These are phyloP conservation scores for Stenogyne calaminthoides DNA, from an alignment of 305 asterid genomes.

Conservation along the genomic window DNA sequence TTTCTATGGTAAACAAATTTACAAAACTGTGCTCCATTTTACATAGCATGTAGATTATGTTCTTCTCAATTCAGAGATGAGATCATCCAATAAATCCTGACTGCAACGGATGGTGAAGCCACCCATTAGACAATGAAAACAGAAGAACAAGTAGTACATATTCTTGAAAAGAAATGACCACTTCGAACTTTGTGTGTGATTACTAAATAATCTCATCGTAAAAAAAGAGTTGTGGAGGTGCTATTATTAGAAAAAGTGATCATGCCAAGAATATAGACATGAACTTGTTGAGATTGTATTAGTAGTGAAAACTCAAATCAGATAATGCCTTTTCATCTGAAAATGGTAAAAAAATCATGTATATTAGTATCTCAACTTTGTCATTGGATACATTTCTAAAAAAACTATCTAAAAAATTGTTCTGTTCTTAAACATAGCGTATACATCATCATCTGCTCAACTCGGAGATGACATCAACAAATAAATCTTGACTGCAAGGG, in stretches of 20 bases:
- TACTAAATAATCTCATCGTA: background rate
- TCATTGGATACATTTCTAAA: background rate
- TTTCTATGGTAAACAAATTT: too few species aligned
- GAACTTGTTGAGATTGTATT: background rate
- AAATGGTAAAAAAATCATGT: background rate
- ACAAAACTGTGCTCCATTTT: too few species aligned
- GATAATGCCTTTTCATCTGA: background rate
- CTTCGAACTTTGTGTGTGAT: background rate
- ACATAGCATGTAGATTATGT: too few species aligned
- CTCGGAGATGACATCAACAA: background rate
- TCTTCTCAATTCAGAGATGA: too few species aligned
- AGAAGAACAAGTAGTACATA: too few species aligned
- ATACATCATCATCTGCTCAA: background rate
- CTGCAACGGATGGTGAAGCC: background rate
- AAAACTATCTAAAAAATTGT: background rate
- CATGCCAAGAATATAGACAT: too few species aligned
- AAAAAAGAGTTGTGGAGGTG: background rate
- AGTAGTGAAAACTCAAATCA: too few species aligned
- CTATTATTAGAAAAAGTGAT: too few species aligned
- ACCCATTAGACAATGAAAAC: too few species aligned
- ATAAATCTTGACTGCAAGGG: constrained; percentile 16
- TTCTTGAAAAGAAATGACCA: background rate
- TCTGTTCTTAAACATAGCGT: background rate
- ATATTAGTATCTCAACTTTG: background rate
- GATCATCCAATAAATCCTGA: too few species aligned